phyloP scores from a whole-genome alignment of 805 yeast species.

The Vanderwaltozyma polyspora region DNA sequence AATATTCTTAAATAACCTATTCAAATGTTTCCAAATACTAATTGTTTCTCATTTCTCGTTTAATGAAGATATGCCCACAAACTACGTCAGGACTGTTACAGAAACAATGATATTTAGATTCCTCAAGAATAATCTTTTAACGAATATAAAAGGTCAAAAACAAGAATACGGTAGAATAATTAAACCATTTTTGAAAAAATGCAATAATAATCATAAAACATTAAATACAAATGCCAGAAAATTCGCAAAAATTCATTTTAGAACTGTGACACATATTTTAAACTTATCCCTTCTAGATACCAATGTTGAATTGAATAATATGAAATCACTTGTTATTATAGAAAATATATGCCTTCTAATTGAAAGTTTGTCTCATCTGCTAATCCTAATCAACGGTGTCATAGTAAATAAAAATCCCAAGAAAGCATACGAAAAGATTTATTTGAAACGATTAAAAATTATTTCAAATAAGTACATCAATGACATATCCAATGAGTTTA shows the following conservation, averaged over 20 bases:
- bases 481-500: conserved; percentile 3
- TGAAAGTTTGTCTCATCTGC: conserved; percentile 4
- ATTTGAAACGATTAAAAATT: conserved; percentile 2
- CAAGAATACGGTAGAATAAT: not conserved
- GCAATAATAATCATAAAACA: not conserved
- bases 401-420: not conserved
- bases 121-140: conserved; percentile 4
- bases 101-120: conserved; percentile 4
- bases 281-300: conserved; percentile 3
- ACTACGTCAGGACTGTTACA: not conserved
- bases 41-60: conserved; percentile 11
- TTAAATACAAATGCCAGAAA: not conserved
- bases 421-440: conserved; percentile 5
- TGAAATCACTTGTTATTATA: not conserved
- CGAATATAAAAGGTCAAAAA: not conserved
- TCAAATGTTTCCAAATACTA: conserved; percentile 12
- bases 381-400: not conserved
- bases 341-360: not conserved
- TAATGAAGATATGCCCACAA: not conserved
- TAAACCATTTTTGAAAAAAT: not conserved
- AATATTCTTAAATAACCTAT: conserved; percentile 3
- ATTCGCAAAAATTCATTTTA: conserved; percentile 4
- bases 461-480: conserved; percentile 6
- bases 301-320: too few relatives aligned
- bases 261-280: conserved; percentile 3